A percentile compares a stretch with the other conserved stretches of the same genome.
phyloP scores from a whole-genome alignment of 2,329 filamentous ascomycete genomes.

The Emmonsia crescens region DNA sequence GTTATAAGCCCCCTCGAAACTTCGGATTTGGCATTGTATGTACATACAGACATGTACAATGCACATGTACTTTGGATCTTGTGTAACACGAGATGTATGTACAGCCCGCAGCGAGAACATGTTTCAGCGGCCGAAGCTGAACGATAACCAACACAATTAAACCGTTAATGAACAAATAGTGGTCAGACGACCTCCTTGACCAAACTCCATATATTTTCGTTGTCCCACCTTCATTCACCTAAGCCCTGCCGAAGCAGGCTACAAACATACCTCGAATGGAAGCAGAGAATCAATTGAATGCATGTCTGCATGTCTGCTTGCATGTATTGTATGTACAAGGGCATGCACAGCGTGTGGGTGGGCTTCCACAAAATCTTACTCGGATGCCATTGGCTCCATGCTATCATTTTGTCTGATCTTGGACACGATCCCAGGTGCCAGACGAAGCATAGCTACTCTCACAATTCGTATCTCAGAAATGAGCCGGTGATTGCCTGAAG shows the following conservation, averaged over 20 bases:
- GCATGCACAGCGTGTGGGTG: not conserved
- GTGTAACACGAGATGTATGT: not conserved
- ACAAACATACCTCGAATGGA: too few species aligned
- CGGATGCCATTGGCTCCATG: not conserved
- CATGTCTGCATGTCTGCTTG: too few species aligned
- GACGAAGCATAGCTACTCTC: not conserved
- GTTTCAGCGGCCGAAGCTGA: not conserved
- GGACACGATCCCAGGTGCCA: not conserved
- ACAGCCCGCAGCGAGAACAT: not conserved
- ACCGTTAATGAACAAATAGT: not conserved
- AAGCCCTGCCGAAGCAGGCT: too few species aligned
- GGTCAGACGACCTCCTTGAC: not conserved
- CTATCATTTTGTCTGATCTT: not conserved
- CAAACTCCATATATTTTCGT: not conserved
- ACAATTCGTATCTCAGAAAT: too few species aligned
- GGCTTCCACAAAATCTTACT: not conserved
- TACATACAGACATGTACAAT: not conserved
- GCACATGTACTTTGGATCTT: too few species aligned
- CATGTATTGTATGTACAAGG: too few species aligned
- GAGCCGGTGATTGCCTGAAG: too few species aligned
- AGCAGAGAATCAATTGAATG: too few species aligned
- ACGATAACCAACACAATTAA: not conserved
- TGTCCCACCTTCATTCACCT: too few species aligned
- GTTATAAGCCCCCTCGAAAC: not conserved
- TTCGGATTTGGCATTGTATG: not conserved